Base-by-base conservation (phyloP, 2,329 filamentous ascomycete genomes). In the Endoconidiophora laricicola region DNA sequence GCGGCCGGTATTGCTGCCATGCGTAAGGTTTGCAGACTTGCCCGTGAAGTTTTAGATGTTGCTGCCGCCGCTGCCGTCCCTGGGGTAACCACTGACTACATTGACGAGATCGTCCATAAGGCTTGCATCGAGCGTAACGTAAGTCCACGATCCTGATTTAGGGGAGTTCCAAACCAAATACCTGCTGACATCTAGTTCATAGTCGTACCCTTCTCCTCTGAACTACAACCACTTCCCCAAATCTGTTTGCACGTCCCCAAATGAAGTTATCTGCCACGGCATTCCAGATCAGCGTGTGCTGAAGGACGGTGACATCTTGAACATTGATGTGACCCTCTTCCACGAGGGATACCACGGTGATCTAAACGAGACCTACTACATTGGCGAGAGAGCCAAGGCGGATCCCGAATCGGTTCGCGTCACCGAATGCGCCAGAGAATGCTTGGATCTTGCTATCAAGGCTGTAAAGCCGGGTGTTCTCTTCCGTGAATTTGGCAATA, bases 191-290 rank as follows among this genome's bases (percentile, higher is more conserved):
- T 45, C 38, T 50, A 26, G 52, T 50, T 16, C n/a, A 12, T 44
- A 95, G 88, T 84, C 87, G 7, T 96, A 96, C 63, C 90, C 90
- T 0, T 95, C 90, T 1, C 87, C 90, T 1, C 71, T 96, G 33
- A 95, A 95, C 69, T 96, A 96, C 68, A 84, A 85, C 70, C 73
- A 88, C 65, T 98, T 96, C 67, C 91, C 91, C 56, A 98, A 98
- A 69, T 98, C 91, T 0, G 85, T 95, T 55, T 98, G 91, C 67
- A 96, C 90, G 2, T 96, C 90, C 2, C 69, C 85, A 46, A 98
- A 98, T 70, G 91, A 98, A 67, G 84, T 94, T 56, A 96, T 98
- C 64, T 98, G 91, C 70, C 91, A 98, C 71, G 91, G 91, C 48
- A 98, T 98, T 56, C 91, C 91, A 14, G 91, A 98, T 61, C 79